A percentile compares a stretch with the other conserved stretches of the same genome.
Conservation (phyloP, 805 yeast genomes). For the Candida yuanshanica region DNA sequence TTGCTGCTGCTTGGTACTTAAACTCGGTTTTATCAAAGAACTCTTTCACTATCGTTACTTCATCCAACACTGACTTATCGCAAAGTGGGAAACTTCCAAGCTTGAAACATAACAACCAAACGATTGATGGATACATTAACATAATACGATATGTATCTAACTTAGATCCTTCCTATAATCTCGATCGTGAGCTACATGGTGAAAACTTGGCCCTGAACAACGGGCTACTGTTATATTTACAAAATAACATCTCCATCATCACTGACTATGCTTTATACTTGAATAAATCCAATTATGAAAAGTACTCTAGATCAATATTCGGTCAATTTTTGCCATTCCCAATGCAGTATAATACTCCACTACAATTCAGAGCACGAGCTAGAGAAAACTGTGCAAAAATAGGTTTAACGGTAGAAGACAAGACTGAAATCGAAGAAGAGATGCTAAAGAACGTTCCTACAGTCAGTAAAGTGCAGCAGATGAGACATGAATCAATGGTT, state of each 20-base stretch:
- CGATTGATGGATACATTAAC: constrained; percentile 36
- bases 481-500: constrained; percentile 53
- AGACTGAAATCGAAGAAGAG: constrained; percentile 24
- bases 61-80: constrained; percentile 54
- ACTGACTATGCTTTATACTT: constrained; percentile 54
- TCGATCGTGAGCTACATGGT: constrained; percentile 10
- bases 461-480: constrained; percentile 53
- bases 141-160: constrained; percentile 30
- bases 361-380: constrained; percentile 34
- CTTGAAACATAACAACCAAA: constrained; percentile 22
- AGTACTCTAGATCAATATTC: constrained; percentile 51
- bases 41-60: constrained; percentile 39
- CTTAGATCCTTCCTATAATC: constrained; percentile 1
- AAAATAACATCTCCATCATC: constrained; percentile 37
- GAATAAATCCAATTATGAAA: constrained; percentile 52
- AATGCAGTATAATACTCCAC: constrained; percentile 66
- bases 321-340: constrained; percentile 58
- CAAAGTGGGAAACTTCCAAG: constrained; percentile 46
- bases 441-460: constrained; percentile 24
- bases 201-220: constrained; percentile 35
- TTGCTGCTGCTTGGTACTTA: constrained; percentile 43
- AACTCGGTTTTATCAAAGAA: constrained; percentile 17
- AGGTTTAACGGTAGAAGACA: constrained; percentile 30
- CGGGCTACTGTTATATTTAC: constrained; percentile 38
- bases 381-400: constrained; percentile 24